Conservation (phyloP, 306 rosid species). For the Sesbania bispinosa region DNA sequence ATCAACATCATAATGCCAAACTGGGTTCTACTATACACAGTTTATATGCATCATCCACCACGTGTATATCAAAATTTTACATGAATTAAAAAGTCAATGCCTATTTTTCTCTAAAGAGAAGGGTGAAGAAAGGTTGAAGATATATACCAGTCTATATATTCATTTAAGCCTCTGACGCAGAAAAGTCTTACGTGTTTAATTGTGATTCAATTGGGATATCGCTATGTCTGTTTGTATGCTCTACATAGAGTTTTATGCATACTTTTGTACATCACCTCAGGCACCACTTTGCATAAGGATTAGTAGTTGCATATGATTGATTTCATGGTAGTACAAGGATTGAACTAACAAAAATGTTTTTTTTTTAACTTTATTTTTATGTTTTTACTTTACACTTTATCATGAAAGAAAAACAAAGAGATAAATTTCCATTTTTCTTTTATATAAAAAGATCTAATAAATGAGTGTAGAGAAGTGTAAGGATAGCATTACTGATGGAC, state of each 20-base stretch:
- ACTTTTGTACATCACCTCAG: background rate
- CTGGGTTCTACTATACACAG: background rate
- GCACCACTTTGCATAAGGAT: background rate
- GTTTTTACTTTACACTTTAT: background rate
- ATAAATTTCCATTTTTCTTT: background rate
- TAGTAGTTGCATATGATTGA: background rate
- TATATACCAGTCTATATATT: background rate
- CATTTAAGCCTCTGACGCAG: background rate
- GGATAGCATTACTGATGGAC: background rate
- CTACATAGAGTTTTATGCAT: too few relatives aligned
- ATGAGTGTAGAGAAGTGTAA: background rate
- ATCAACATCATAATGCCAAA: background rate
- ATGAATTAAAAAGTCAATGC: background rate
- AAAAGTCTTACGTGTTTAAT: background rate
- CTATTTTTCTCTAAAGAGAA: background rate
- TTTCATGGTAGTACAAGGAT: background rate
- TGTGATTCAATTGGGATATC: background rate
- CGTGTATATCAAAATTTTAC: background rate
- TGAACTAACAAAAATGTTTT: background rate
- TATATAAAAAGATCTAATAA: background rate
- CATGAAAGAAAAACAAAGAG: too few relatives aligned
- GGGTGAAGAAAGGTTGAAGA: background rate
- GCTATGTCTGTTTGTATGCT: background rate
- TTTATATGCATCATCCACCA: background rate
- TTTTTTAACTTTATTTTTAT: background rate